These are phyloP conservation scores for Danielozyma ontarioensis DNA, from an alignment of 805 yeast species.

Conservation along the genomic window DNA sequence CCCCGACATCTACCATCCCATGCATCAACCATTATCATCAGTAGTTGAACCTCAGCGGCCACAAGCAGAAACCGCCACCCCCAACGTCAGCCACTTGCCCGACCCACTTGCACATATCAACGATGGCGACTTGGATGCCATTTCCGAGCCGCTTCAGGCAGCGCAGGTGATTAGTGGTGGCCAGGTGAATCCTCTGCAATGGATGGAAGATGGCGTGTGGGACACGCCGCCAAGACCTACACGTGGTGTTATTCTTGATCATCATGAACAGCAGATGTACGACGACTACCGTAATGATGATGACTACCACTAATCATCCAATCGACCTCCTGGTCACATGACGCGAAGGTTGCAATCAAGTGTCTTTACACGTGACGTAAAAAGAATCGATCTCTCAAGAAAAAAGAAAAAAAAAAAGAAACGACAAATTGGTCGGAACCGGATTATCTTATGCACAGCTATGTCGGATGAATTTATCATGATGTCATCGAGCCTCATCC, in stretches of 20 bases:
- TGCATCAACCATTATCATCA: slow-evolving; percentile 1
- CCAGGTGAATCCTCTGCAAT: slow-evolving; percentile 27
- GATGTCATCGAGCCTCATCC: too few relatives aligned
- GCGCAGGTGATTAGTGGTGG: slow-evolving; percentile 38
- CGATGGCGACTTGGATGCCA: slow-evolving; percentile 31
- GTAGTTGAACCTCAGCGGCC: background rate
- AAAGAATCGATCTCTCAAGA: background rate
- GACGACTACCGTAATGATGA: slow-evolving; percentile 41
- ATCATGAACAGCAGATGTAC: slow-evolving; percentile 31
- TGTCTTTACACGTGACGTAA: slow-evolving; percentile 2
- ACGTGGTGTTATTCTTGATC: slow-evolving; percentile 17
- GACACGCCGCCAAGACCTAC: slow-evolving; percentile 1
- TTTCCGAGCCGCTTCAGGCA: slow-evolving; percentile 31
- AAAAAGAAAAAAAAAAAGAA: background rate
- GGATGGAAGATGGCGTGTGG: slow-evolving; percentile 34
- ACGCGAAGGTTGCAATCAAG: too few relatives aligned
- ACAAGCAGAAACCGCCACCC: slow-evolving; percentile 1
- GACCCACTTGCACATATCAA: slow-evolving; percentile 40
- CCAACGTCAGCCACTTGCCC: slow-evolving; percentile 25
- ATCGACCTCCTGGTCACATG: too few relatives aligned
- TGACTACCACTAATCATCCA: slow-evolving; percentile 19
- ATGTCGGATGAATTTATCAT: too few relatives aligned
- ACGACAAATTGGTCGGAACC: too few relatives aligned
- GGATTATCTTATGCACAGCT: too few relatives aligned
- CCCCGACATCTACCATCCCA: slow-evolving; percentile 9